A percentile compares a stretch with the other conserved stretches of the same genome.
Conservation (phyloP, 805 yeast species). For the Wickerhamomyces chaumierensis region DNA sequence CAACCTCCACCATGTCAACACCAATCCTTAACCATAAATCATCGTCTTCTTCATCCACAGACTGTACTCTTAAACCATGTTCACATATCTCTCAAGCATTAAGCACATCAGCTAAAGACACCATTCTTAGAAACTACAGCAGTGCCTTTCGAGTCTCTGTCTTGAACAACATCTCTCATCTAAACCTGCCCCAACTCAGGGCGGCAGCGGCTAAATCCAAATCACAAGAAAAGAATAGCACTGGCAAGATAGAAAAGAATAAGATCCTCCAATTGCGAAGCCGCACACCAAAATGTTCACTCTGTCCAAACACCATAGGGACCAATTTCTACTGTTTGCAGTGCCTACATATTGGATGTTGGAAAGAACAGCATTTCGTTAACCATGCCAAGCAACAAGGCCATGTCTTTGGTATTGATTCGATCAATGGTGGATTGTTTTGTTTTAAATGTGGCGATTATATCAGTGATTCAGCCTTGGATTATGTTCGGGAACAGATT, state of each 20-base stretch:
- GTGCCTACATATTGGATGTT: constrained; percentile 70
- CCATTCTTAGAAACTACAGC: constrained; percentile 17
- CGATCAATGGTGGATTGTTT: constrained; percentile 54
- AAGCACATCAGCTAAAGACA: constrained; percentile 15
- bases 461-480: constrained; percentile 49
- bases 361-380: constrained; percentile 34
- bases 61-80: constrained; percentile 10
- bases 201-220: constrained; percentile 6
- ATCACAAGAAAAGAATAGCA: too few relatives aligned
- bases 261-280: constrained; percentile 31
- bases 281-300: constrained; percentile 37
- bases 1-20: neutral
- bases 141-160: constrained; percentile 15
- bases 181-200: constrained; percentile 5
- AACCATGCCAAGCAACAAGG: constrained; percentile 34
- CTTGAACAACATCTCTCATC: constrained; percentile 5
- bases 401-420: constrained; percentile 58
- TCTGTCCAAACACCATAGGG: constrained; percentile 29
- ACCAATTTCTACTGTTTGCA: constrained; percentile 56
- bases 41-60: too few relatives aligned
- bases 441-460: constrained; percentile 76
- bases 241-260: constrained; percentile 26
- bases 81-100: constrained; percentile 18
- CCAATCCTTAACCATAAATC: too few relatives aligned
- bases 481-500: constrained; percentile 21